Percentiles rank a stretch among this genome's conserved stretches.
These are phyloP conservation scores for Eudorina sp. DNA, from an alignment of 139 green algal species.

Conservation along the genomic window DNA sequence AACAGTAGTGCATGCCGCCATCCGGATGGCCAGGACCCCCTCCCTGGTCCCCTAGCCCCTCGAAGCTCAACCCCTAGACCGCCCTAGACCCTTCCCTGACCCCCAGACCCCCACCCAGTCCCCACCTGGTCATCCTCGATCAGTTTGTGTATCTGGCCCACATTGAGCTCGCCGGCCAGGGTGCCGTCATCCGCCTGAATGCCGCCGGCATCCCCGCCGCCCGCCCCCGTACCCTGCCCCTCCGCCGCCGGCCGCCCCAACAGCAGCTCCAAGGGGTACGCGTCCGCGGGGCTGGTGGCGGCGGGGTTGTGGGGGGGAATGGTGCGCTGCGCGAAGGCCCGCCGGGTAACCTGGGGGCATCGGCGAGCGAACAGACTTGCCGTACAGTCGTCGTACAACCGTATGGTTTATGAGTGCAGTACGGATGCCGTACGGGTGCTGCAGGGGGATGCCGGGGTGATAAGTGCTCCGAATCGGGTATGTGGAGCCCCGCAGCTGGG, in stretches of 20 bases:
- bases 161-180: not conserved
- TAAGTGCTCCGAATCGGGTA: too few relatives aligned
- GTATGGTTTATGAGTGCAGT: too few relatives aligned
- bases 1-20: too few relatives aligned
- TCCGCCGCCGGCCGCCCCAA: not conserved
- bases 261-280: constrained; percentile 46
- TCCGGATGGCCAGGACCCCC: too few relatives aligned
- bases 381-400: too few relatives aligned
- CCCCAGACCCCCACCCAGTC: not conserved
- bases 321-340: constrained; percentile 32
- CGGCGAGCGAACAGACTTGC: too few relatives aligned
- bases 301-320: constrained; percentile 52
- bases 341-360: constrained; percentile 31
- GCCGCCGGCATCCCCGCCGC: not conserved
- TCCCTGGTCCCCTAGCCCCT: too few relatives aligned
- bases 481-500: too few relatives aligned
- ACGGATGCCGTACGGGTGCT: too few relatives aligned
- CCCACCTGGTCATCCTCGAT: constrained; percentile 14
- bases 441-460: too few relatives aligned
- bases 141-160: not conserved
- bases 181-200: not conserved
- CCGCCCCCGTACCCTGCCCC: too few relatives aligned
- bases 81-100: not conserved
- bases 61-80: too few relatives aligned
- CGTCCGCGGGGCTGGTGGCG: constrained; percentile 23